Evolutionary conservation across 805 yeast genomes (phyloP), one percentile per base, ranked within the genome.

Genomic region (Kodamaea kaohsiungensis): DNA sequence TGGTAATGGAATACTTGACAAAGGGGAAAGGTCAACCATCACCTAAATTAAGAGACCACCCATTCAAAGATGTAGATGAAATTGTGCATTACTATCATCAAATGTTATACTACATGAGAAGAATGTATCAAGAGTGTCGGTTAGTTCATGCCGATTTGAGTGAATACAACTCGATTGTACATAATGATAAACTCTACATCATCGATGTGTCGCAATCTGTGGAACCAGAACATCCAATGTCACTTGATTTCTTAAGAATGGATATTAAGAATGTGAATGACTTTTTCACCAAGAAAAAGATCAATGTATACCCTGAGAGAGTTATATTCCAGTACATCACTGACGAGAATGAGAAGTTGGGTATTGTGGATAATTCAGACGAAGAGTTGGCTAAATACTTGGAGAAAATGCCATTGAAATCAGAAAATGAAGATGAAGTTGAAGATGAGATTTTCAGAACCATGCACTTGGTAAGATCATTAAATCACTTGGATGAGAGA

Each of bases 131-230:
- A 60, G 86, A 83, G 45, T 95, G 99, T 71, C 84, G 91, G 18
- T 78, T 95, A 37, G 96, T 95, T 8, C 99, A 95, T 76, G 99
- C 99, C 0, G 99, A 95, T 78, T 77, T 95, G 66, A 88, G 96
- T 57, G 99, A 95, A 70, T 95, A 95, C 75, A 95, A 95, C 68
- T 82, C 91, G 1, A 88, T 95, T 52, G 89, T 95, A 18, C 98
- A 93, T 65, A 68, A 89, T 7, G 86, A 81, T 35, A 82, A 84
- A 65, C 74, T 95, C 27, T 91, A 88, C 71, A 89, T 95, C 54
- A 89, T 95, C 61, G 99, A 95, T 73, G 99, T 95, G 9, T 92
- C 98, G 1, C 99, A 95, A 69, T 86, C 96, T 39, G 98, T 95
- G 19, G 98, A 95, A 69, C 98, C 97, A 8, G 97, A 91, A 62